Evolutionary conservation across 805 yeast species (phyloP).

Genomic region (Nakazawaea holstii): DNA sequence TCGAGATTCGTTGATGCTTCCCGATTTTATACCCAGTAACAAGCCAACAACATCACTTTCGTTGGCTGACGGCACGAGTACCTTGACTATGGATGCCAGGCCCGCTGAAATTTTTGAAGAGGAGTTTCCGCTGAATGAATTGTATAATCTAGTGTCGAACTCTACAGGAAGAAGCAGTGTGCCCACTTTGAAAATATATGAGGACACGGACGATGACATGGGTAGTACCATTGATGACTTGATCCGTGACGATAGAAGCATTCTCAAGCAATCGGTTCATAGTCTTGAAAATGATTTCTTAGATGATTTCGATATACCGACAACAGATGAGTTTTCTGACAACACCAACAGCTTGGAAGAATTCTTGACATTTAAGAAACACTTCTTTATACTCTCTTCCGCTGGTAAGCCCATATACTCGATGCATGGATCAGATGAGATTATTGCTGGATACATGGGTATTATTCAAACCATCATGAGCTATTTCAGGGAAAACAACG

Average conservation of each 20-base stretch:
- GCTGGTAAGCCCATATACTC: conserved; percentile 91
- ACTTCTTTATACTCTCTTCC: conserved; percentile 69
- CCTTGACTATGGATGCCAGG: background rate
- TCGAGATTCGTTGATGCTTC: conserved; percentile 3
- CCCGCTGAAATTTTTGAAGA: background rate
- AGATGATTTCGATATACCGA: conserved; percentile 11
- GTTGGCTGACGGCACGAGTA: background rate
- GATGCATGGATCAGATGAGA: conserved; percentile 64
- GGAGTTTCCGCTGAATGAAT: background rate
- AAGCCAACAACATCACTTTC: conserved; percentile 8
- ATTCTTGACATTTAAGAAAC: conserved; percentile 44
- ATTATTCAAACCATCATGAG: conserved; percentile 74
- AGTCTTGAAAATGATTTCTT: background rate
- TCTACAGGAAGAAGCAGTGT: conserved; percentile 14
- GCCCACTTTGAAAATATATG: conserved; percentile 24
- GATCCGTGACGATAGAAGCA: conserved; percentile 10
- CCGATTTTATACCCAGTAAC: conserved; percentile 3
- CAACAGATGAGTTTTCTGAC: conserved; percentile 21
- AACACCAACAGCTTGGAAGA: conserved; percentile 19
- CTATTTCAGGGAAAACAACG: conserved; percentile 48
- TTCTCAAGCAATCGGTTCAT: background rate
- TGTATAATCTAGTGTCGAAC: conserved; percentile 1
- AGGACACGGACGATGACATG: conserved; percentile 16
- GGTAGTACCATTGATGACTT: conserved; percentile 7
- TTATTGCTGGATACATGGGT: conserved; percentile 69